Percentiles rank a stretch among this genome's conserved stretches.
Conservation (phyloP, 441 rosid species). For the Omphalea diandra region DNA sequence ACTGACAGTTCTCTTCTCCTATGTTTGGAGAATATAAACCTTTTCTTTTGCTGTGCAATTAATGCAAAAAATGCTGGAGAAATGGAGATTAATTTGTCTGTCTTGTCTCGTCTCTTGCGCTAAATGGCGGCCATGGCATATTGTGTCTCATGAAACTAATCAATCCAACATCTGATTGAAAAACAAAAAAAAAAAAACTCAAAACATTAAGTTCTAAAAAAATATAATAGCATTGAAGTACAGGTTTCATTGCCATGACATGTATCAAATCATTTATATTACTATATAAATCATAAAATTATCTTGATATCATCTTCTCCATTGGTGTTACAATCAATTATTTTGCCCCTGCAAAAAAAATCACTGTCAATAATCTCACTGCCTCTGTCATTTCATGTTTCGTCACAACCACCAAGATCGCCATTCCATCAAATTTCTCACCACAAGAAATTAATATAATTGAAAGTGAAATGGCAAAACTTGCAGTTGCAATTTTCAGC, state of each 20-base stretch:
- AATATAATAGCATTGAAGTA: neutral
- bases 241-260: neutral
- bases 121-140: neutral
- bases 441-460: slow-evolving; percentile 1
- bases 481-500: neutral
- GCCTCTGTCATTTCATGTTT: neutral
- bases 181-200: neutral
- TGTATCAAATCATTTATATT: neutral
- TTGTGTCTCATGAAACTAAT: neutral
- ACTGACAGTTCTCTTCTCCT: neutral
- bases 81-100: neutral
- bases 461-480: neutral
- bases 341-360: neutral
- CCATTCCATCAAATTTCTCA: neutral
- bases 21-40: neutral
- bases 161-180: neutral
- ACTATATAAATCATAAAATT: neutral
- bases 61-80: neutral
- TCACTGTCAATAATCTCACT: neutral
- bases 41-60: neutral
- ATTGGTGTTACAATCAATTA: neutral
- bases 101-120: neutral
- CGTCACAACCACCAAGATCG: neutral
- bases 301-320: neutral
- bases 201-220: neutral